Evolutionary conservation across 495 filamentous ascomycete genomes (phyloP).

Genomic region (Neurospora sp.): DNA sequence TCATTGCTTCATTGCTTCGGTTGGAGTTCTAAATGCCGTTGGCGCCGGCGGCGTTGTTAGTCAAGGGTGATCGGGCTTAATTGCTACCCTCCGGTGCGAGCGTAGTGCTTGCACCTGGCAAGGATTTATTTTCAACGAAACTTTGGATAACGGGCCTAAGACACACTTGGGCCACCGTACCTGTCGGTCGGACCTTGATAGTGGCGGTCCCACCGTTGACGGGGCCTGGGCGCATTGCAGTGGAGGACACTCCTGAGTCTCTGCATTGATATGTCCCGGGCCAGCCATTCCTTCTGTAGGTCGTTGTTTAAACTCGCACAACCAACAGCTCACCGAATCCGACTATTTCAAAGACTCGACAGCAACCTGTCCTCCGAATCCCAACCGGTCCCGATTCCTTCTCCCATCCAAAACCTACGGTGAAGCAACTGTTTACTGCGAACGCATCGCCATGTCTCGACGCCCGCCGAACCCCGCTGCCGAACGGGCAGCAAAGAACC

Average conservation of each 20-base stretch:
- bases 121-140: too few species aligned
- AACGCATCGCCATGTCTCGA: constrained; percentile 63
- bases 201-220: neutral
- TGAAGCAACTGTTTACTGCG: neutral
- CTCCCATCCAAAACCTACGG: neutral
- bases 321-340: neutral
- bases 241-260: neutral
- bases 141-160: too few species aligned
- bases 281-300: neutral
- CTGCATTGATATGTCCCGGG: neutral
- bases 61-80: too few species aligned
- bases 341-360: neutral
- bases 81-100: too few species aligned
- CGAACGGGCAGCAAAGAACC: constrained; percentile 80
- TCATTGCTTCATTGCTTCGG: too few species aligned
- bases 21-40: too few species aligned
- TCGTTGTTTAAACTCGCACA: neutral
- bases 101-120: too few species aligned
- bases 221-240: neutral
- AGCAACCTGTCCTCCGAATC: neutral
- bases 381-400: neutral
- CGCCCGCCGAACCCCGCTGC: constrained; percentile 62
- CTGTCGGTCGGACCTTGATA: constrained; percentile 1
- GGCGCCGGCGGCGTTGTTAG: too few species aligned
- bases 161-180: too few species aligned